Evolutionary conservation across 768 basidiomycete species (phyloP).

Genomic region (Xerocomus potaroensis): DNA sequence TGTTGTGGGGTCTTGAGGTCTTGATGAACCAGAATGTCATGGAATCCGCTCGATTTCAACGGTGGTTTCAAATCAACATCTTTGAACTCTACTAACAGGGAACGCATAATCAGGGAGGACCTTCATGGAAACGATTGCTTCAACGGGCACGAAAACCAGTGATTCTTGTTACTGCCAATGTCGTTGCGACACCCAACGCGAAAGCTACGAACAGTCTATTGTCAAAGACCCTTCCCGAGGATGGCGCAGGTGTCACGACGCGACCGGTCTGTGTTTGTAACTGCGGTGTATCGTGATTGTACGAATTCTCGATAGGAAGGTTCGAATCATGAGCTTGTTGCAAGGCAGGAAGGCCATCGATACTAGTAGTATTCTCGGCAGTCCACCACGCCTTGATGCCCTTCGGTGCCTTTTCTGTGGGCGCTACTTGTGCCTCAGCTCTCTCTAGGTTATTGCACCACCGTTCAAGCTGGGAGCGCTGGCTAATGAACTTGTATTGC

Average conservation of each 20-base stretch:
- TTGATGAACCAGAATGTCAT: too few species aligned
- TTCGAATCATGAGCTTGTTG: conserved; percentile 23
- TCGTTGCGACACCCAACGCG: conserved; percentile 24
- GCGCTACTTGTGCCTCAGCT: conserved; percentile 30
- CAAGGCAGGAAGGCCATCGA: conserved; percentile 57
- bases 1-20: too few species aligned
- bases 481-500: conserved; percentile 50
- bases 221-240: neutral
- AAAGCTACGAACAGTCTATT: conserved; percentile 25
- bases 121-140: neutral
- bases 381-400: conserved; percentile 58
- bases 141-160: conserved; percentile 5
- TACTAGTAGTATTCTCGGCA: conserved; percentile 43
- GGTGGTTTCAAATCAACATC: too few species aligned
- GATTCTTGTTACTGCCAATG: conserved; percentile 11
- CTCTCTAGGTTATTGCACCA: conserved; percentile 43
- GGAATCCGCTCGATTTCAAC: too few species aligned
- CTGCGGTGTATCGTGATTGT: conserved; percentile 14
- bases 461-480: conserved; percentile 50
- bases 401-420: conserved; percentile 25
- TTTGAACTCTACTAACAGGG: too few species aligned
- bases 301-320: conserved; percentile 18
- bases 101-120: too few species aligned
- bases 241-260: neutral
- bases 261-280: neutral